phyloP scores from a whole-genome alignment of 1,284 basidiomycete genomes.

The Pseudozyma thailandica region DNA sequence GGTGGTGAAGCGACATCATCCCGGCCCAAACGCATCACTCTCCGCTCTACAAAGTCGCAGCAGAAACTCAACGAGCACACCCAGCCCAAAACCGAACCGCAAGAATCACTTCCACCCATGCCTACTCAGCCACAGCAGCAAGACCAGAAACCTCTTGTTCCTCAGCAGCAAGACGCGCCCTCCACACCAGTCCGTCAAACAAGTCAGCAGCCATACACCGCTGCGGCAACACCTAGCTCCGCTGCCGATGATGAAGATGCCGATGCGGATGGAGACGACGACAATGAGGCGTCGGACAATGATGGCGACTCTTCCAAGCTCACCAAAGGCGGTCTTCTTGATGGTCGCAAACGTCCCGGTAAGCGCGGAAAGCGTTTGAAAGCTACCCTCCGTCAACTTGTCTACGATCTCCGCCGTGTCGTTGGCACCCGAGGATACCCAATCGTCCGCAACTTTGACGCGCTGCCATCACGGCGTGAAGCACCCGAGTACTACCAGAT shows the following conservation, averaged over 20 bases:
- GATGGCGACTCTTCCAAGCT: constrained; percentile 33
- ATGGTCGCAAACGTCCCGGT: constrained; percentile 50
- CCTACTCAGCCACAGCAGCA: constrained; percentile 6
- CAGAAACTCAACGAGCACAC: constrained; percentile 33
- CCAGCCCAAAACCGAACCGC: constrained; percentile 15
- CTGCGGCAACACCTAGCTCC: constrained; percentile 30
- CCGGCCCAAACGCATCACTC: constrained; percentile 37
- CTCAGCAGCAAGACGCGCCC: constrained; percentile 5
- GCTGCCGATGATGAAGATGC: constrained; percentile 40
- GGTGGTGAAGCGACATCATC: constrained; percentile 12
- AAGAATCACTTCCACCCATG: constrained; percentile 12
- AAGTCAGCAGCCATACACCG: constrained; percentile 28
- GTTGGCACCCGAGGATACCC: constrained; percentile 41
- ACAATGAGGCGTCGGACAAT: constrained; percentile 18
- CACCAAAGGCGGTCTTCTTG: constrained; percentile 45
- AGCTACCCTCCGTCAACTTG: constrained; percentile 56
- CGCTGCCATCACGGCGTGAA: constrained; percentile 55
- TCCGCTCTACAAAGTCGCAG: constrained; percentile 36
- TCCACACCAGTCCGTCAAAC: constrained; percentile 26
- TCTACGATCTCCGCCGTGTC: constrained; percentile 44
- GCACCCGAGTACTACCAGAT: constrained; percentile 66
- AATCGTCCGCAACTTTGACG: constrained; percentile 53
- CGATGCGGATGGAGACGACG: constrained; percentile 10
- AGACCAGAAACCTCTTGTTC: background rate
- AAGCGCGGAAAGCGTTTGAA: constrained; percentile 63